Evolutionary conservation across 805 yeast species (phyloP).

Genomic region (Sugiyamaella valdiviana): DNA sequence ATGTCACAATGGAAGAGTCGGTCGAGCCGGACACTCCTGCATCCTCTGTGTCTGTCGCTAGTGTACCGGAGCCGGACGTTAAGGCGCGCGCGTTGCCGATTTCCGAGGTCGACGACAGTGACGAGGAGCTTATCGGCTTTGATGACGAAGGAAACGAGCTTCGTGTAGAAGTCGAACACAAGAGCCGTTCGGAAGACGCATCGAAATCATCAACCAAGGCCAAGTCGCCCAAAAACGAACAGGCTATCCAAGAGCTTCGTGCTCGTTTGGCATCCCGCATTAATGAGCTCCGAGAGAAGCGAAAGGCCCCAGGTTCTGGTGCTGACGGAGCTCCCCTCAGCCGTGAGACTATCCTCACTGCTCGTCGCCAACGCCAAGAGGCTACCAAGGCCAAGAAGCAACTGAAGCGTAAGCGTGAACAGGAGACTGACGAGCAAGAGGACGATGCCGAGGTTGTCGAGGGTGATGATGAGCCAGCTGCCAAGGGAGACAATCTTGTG

Average conservation of each 20-base stretch:
- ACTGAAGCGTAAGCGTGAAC: slow-evolving; percentile 31
- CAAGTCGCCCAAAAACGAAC: slow-evolving; percentile 19
- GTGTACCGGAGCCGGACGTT: neutral
- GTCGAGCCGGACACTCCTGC: neutral
- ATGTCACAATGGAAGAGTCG: too few species aligned
- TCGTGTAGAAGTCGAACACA: slow-evolving; percentile 7
- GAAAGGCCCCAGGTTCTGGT: slow-evolving; percentile 88
- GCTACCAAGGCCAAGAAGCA: slow-evolving; percentile 31
- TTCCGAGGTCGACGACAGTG: neutral
- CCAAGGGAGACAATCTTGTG: slow-evolving; percentile 38
- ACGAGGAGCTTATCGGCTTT: slow-evolving; percentile 39
- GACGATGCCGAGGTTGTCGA: slow-evolving; percentile 33
- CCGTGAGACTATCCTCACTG: slow-evolving; percentile 66
- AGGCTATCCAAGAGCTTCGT: slow-evolving; percentile 58
- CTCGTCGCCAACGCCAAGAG: slow-evolving; percentile 37
- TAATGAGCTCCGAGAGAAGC: slow-evolving; percentile 58
- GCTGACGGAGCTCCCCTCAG: slow-evolving; percentile 77
- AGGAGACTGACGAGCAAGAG: slow-evolving; percentile 40
- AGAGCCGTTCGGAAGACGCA: slow-evolving; percentile 7
- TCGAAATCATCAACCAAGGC: slow-evolving; percentile 17
- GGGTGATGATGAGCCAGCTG: slow-evolving; percentile 29
- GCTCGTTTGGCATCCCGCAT: slow-evolving; percentile 76
- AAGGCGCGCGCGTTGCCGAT: neutral
- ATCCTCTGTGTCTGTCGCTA: neutral
- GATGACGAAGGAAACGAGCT: slow-evolving; percentile 67